phyloP scores from a whole-genome alignment of 306 rosid species.

The Pyrus pyrifolia region DNA sequence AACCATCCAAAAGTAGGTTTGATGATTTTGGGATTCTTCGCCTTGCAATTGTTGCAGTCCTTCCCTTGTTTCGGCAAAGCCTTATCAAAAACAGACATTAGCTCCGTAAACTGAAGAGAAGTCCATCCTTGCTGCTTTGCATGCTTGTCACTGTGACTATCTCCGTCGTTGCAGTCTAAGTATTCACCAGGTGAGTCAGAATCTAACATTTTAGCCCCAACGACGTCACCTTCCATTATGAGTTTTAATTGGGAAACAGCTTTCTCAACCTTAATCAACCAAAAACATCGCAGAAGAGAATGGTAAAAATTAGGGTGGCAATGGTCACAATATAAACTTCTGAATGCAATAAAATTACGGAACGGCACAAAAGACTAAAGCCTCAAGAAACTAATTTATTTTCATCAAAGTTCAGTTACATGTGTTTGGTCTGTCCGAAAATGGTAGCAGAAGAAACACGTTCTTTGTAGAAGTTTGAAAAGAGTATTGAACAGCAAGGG shows the following conservation, averaged over 20 bases:
- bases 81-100: conserved; percentile 46
- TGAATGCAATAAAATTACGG: neutral
- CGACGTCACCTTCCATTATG: conserved; percentile 55
- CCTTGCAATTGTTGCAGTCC: conserved; percentile 44
- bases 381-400: neutral
- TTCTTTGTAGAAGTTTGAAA: conserved; percentile 37
- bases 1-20: conserved; percentile 86
- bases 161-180: conserved; percentile 10
- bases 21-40: conserved; percentile 40
- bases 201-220: conserved; percentile 47
- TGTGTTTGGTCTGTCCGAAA: conserved; percentile 29
- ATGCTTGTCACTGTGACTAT: conserved; percentile 12
- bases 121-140: conserved; percentile 51
- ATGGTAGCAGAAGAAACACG: conserved; percentile 59
- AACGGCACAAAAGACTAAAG: neutral
- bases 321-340: neutral
- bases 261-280: conserved; percentile 46
- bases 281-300: neutral
- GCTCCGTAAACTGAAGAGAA: conserved; percentile 68
- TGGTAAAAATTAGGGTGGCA: neutral
- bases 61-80: conserved; percentile 20
- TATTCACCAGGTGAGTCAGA: conserved; percentile 21
- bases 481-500: conserved; percentile 66
- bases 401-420: conserved; percentile 33
- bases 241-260: conserved; percentile 52